These are phyloP conservation scores for Vickermania ingenoplastis DNA, from an alignment of 208 protist species.

Conservation along the genomic window DNA sequence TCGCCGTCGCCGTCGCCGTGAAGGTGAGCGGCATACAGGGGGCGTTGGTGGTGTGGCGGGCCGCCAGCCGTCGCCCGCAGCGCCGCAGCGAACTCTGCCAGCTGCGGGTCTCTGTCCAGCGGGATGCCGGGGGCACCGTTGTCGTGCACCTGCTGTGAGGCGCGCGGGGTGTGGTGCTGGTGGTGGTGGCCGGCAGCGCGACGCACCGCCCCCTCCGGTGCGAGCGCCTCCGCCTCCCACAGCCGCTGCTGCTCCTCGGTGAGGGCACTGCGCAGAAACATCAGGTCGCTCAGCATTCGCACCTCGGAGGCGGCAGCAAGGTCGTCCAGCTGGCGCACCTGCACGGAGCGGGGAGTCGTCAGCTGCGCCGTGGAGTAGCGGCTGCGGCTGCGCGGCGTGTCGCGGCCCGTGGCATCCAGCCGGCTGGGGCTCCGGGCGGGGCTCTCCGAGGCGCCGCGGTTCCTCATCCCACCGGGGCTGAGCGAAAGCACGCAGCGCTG, in stretches of 20 bases:
- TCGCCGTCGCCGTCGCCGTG: neutral
- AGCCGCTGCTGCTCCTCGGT: conserved; percentile 3
- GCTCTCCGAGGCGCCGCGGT: neutral
- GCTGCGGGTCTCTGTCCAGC: neutral
- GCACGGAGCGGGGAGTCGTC: conserved; percentile 9
- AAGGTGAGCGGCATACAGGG: neutral
- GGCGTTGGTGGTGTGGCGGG: neutral
- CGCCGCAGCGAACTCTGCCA: neutral
- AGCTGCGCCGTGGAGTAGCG: conserved; percentile 8
- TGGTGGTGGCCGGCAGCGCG: neutral
- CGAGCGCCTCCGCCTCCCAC: neutral
- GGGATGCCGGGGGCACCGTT: neutral
- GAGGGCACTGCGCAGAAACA: conserved; percentile 37
- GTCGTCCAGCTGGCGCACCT: conserved; percentile 14
- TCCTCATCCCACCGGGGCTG: neutral
- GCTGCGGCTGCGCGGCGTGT: neutral
- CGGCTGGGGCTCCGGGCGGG: neutral
- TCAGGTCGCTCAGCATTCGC: conserved; percentile 56
- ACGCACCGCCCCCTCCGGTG: too few species aligned
- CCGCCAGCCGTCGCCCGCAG: neutral
- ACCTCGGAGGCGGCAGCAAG: conserved; percentile 45
- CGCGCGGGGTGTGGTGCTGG: neutral
- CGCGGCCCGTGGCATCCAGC: neutral
- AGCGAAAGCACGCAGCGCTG: conserved; percentile 9
- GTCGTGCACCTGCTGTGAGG: neutral